A percentile compares a stretch with the other conserved stretches of the same genome.
phyloP scores from a whole-genome alignment of 805 yeast genomes.

The Wickerhamiella cacticola region DNA sequence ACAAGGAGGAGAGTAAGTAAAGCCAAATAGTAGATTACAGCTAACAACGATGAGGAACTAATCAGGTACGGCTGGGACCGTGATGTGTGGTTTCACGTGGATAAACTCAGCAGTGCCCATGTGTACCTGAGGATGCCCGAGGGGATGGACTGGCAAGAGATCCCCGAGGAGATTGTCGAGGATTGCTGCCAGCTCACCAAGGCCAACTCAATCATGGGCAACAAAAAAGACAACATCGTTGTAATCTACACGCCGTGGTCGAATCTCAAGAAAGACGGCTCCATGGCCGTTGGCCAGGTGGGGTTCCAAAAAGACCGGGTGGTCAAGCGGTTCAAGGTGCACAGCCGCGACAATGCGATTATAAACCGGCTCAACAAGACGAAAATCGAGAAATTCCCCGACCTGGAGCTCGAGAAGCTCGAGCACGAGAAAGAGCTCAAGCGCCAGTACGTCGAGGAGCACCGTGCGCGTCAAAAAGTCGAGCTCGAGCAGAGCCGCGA shows the following conservation, averaged over 20 bases:
- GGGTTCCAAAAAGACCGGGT: slow-evolving; percentile 49
- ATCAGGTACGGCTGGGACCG: slow-evolving; percentile 53
- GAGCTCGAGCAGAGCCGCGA: slow-evolving; percentile 31
- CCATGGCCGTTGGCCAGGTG: slow-evolving; percentile 72
- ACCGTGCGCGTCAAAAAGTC: slow-evolving; percentile 31
- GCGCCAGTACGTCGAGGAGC: slow-evolving; percentile 25
- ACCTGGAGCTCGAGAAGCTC: slow-evolving; percentile 33
- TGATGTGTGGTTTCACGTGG: slow-evolving; percentile 70
- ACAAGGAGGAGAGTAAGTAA: slow-evolving; percentile 45
- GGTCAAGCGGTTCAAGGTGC: slow-evolving; percentile 43
- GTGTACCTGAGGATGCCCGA: slow-evolving; percentile 50
- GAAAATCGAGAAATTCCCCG: slow-evolving; percentile 42
- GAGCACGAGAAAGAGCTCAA: slow-evolving; percentile 33
- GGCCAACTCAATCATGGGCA: slow-evolving; percentile 65
- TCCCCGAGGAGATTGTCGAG: slow-evolving; percentile 42
- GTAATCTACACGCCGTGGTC: slow-evolving; percentile 65
- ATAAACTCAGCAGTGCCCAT: slow-evolving; percentile 65
- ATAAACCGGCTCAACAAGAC: slow-evolving; percentile 56
- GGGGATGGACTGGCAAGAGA: slow-evolving; percentile 36
- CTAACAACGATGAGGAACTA: slow-evolving; percentile 34
- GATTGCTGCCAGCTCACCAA: slow-evolving; percentile 63
- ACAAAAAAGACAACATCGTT: slow-evolving; percentile 52
- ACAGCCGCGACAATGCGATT: slow-evolving; percentile 44
- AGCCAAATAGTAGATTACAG: slow-evolving; percentile 23
- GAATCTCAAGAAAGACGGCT: slow-evolving; percentile 52